phyloP scores from a whole-genome alignment of 140 eudicot species.

The Flaveria floridana region DNA sequence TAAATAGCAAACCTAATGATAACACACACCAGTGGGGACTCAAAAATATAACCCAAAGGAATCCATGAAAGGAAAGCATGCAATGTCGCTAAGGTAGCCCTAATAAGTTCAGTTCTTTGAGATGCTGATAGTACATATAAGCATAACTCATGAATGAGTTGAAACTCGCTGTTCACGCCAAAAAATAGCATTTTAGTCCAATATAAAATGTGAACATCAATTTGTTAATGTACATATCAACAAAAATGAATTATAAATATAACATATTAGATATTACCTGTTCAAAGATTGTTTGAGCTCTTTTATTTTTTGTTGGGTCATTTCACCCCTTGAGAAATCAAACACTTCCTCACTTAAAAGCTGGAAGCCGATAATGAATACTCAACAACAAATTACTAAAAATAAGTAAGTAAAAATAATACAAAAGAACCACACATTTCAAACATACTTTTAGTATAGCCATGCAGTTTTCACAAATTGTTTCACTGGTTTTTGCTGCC shows the following conservation, averaged over 20 bases:
- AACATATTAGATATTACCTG: conserved; percentile 42
- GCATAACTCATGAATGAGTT: conserved; percentile 97
- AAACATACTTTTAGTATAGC: conserved; percentile 77
- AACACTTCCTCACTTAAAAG: conserved; percentile 97
- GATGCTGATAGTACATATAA: conserved; percentile 94
- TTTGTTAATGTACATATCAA: background rate
- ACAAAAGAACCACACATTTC: background rate
- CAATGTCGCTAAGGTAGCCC: conserved; percentile 92
- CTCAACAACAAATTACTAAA: conserved; percentile 12
- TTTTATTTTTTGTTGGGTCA: conserved; percentile 96
- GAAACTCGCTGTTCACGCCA: conserved; percentile 72
- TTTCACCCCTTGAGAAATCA: conserved; percentile 99
- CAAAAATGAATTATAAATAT: background rate
- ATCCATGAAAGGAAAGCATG: conserved; percentile 99
- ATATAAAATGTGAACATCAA: background rate
- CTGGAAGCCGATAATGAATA: conserved; percentile 36
- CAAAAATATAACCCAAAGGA: conserved; percentile 95
- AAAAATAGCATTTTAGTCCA: conserved; percentile 23
- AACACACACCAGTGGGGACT: conserved; percentile 86
- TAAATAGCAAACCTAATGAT: background rate
- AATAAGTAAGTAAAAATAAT: background rate
- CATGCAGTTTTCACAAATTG: conserved; percentile 98
- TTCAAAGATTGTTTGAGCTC: conserved; percentile 94
- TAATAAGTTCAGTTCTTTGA: conserved; percentile 88
- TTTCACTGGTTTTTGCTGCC: conserved; percentile 96